Base-by-base conservation (phyloP, 768 basidiomycete species). In the Boletus tylopilopsis region DNA sequence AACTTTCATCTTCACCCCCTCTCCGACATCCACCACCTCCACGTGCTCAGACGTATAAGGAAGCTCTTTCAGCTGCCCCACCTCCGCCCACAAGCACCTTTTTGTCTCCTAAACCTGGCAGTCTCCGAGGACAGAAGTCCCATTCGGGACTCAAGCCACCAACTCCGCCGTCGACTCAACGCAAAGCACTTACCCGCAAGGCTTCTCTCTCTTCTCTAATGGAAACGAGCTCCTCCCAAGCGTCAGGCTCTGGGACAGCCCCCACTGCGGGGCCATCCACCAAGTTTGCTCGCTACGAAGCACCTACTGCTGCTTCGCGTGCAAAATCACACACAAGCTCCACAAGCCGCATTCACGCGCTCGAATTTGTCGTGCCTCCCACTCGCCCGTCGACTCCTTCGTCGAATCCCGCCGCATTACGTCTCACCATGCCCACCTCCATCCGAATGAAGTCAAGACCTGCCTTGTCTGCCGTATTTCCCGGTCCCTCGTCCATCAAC, bases 371-470 rank as follows among this genome's bases (percentile, higher is more conserved):
- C 55, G 76, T 86, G 15, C 86, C 88, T n/a, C 84, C 88, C 8
- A 79, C 85, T 13, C 78, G 89, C 22, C 88, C 89, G 2, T 83
- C 81, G 22, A 91, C 90, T 2, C 88, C 90, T 2, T 87, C 87
- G 11, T 78, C 85, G 6, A 90, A 87, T 66, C 76, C 87, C 19
- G 79, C 77, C 11, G 89, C 87, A 18, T 75, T 89, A 45, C 82
- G 90, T 42, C 75, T 94, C 43, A 94, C 92, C 22, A 87, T 93
- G 86, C 92, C 92, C 2, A 91, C 88, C 6, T 84, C 85, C 43
- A 80, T 84, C 5, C 81, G 88, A 39, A 69, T 84, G 24, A 91
- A 88, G 71, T 72, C 81, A 4, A 79, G 93, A 34, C 82, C 89
- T 30, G 72, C 90, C 0, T 75, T 94, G 29, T 82, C 85, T n/a